phyloP scores from a whole-genome alignment of 1,139 yeast species.

The Debaryomyces singareniensis region DNA sequence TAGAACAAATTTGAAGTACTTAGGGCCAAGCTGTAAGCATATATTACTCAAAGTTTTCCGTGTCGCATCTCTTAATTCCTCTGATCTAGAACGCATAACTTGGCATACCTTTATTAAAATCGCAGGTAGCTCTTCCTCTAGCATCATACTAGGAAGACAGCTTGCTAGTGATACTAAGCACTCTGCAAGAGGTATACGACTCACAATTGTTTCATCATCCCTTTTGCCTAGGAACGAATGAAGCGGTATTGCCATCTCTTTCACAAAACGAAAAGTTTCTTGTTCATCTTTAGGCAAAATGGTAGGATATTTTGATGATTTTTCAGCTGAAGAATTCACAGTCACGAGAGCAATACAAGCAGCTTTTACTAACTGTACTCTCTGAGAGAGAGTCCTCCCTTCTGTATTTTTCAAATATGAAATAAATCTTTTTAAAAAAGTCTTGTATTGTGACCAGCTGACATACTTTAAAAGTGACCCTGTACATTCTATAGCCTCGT shows the following conservation, averaged over 20 bases:
- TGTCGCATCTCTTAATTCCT: slow-evolving; percentile 82
- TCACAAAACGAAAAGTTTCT: slow-evolving; percentile 47
- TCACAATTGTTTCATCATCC: slow-evolving; percentile 72
- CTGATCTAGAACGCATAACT: slow-evolving; percentile 78
- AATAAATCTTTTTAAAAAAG: slow-evolving; percentile 66
- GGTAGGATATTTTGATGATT: slow-evolving; percentile 15
- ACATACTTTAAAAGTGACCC: slow-evolving; percentile 53
- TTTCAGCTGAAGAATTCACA: slow-evolving; percentile 13
- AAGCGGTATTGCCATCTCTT: slow-evolving; percentile 59
- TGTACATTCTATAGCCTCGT: slow-evolving; percentile 64
- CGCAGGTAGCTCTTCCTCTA: slow-evolving; percentile 67
- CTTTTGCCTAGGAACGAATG: slow-evolving; percentile 53
- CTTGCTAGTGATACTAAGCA: slow-evolving; percentile 68
- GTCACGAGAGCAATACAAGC: slow-evolving; percentile 48
- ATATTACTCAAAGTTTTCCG: slow-evolving; percentile 72
- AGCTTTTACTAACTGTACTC: slow-evolving; percentile 59
- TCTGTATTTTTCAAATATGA: slow-evolving; percentile 44
- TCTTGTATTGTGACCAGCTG: slow-evolving; percentile 77
- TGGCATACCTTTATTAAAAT: slow-evolving; percentile 81
- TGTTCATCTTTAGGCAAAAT: slow-evolving; percentile 33
- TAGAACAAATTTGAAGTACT: slow-evolving; percentile 66
- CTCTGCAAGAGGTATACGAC: slow-evolving; percentile 75
- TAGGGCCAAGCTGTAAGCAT: slow-evolving; percentile 60
- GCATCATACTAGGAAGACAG: slow-evolving; percentile 53
- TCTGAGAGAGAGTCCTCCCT: slow-evolving; percentile 49